A percentile compares a stretch with the other conserved stretches of the same genome.
phyloP scores from a whole-genome alignment of 768 basidiomycete species.

The Cubamyces lactineus region DNA sequence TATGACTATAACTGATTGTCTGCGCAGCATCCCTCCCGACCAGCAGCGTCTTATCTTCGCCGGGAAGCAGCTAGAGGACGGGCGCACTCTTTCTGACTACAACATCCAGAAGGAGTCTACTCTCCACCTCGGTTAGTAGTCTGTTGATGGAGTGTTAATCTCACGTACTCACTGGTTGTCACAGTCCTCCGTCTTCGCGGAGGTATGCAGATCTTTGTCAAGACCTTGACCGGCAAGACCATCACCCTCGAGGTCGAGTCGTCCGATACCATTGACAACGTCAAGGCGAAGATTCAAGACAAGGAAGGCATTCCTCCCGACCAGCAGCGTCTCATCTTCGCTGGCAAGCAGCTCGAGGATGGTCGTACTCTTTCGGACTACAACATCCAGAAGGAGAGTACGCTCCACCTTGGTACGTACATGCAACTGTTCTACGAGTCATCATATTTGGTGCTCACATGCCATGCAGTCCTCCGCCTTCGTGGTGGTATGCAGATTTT shows the following conservation, averaged over 20 bases:
- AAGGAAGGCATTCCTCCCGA: slow-evolving; percentile 42
- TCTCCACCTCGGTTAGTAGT: slow-evolving; percentile 60
- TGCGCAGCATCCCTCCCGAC: slow-evolving; percentile 67
- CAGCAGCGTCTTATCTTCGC: slow-evolving; percentile 96
- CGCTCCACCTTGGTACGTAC: slow-evolving; percentile 61
- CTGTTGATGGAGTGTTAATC: slow-evolving; percentile 22
- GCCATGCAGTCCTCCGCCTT: slow-evolving; percentile 68
- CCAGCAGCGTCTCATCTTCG: slow-evolving; percentile 40
- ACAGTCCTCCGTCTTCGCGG: slow-evolving; percentile 36
- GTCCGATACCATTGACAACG: slow-evolving; percentile 40
- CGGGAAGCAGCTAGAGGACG: slow-evolving; percentile 94
- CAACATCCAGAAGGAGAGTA: slow-evolving; percentile 89
- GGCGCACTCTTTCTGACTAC: slow-evolving; percentile 85
- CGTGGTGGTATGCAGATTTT: slow-evolving; percentile 93
- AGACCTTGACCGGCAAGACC: slow-evolving; percentile 41
- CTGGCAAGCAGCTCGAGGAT: slow-evolving; percentile 59
- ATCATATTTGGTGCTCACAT: slow-evolving; percentile 3
- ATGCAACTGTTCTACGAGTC: background rate
- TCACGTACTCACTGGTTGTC: slow-evolving; percentile 31
- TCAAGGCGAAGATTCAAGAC: slow-evolving; percentile 42
- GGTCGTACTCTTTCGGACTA: slow-evolving; percentile 57
- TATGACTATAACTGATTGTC: background rate
- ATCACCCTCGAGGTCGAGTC: slow-evolving; percentile 43
- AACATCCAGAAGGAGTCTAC: slow-evolving; percentile 97
- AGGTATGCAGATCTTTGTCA: slow-evolving; percentile 42